phyloP scores from a whole-genome alignment of 805 yeast genomes.

The Spathaspora arborariae region DNA sequence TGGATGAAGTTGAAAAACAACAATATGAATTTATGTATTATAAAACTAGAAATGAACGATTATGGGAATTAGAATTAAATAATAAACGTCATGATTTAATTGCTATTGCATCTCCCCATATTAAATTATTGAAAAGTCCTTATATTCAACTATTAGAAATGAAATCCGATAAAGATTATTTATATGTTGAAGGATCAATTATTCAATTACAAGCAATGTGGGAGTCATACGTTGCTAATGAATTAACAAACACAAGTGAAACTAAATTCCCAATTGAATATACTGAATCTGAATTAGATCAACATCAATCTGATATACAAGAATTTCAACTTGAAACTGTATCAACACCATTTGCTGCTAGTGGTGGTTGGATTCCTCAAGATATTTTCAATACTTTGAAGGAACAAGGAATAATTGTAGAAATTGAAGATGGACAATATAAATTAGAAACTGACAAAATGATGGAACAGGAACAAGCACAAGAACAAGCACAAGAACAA shows the following conservation, averaged over 20 bases:
- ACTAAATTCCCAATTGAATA: slow-evolving; percentile 55
- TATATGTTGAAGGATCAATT: slow-evolving; percentile 63
- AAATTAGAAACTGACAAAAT: slow-evolving; percentile 30
- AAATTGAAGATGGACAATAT: slow-evolving; percentile 47
- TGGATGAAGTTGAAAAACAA: slow-evolving; percentile 70
- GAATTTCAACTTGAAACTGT: slow-evolving; percentile 66
- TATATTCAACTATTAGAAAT: slow-evolving; percentile 58
- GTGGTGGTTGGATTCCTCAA: slow-evolving; percentile 95
- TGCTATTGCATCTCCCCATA: slow-evolving; percentile 79
- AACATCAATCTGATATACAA: slow-evolving; percentile 55
- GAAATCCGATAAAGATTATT: slow-evolving; percentile 54
- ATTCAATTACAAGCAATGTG: slow-evolving; percentile 66
- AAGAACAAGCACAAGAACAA: too few species aligned
- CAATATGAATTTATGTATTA: slow-evolving; percentile 84
- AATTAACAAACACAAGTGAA: slow-evolving; percentile 45
- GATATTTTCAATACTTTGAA: slow-evolving; percentile 76
- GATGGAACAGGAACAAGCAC: slow-evolving; percentile 9
- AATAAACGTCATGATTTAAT: slow-evolving; percentile 61
- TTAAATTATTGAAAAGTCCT: slow-evolving; percentile 67
- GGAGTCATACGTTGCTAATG: slow-evolving; percentile 60
- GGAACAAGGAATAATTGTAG: slow-evolving; percentile 61
- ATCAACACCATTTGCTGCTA: slow-evolving; percentile 78
- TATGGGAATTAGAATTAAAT: slow-evolving; percentile 80
- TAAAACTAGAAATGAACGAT: slow-evolving; percentile 85
- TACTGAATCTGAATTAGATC: slow-evolving; percentile 54